Base-by-base conservation (phyloP, 2,329 filamentous ascomycete genomes). In the Microsporum canis region DNA sequence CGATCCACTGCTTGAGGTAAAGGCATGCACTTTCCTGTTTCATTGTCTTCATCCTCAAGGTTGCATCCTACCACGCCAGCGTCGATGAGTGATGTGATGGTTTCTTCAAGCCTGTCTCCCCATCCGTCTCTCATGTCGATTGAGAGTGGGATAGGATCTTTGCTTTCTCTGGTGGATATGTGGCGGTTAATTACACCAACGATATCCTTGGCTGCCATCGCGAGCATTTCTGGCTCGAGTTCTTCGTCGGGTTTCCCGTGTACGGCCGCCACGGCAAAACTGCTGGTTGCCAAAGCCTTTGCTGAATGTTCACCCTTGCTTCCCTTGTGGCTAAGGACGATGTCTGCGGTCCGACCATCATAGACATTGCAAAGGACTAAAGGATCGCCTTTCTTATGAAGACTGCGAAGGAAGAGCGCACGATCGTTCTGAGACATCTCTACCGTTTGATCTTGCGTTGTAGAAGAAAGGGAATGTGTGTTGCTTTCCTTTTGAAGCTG, bases 101-200 rank as follows among this genome's bases (percentile, higher is more conserved):
- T 76, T 1, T 76, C 72, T 2, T 71, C 75, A 2, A 83, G 73
- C 6, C 68, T 65, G 3, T 75, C 68, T 3, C 77, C 77, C 63
- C 82, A 84, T 0, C 81, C 82, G 65, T 84, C 82, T 66, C 83
- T 81, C 2, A 84, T 68, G 66, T 84, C 82, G 2, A 77, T 79
- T 0, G 77, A 79, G 0, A 84, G 69, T 0, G 82, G 82, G n/a
- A 61, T 59, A 34, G 38, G 51, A 5, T 64, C 41, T 34, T 12
- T 33, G 14, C 27, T 47, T 17, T 56, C 10, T 27, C 47, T 55
- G 0, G 47, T n/a, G 23, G 58, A 29, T 49, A 57, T 17, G 38
- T 55, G 43, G 29, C 56, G 36, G 0, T 80, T 68, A 1, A 73
- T 70, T 1, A 79, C 68, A 2, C 71, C 70, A 0, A 75, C 76